Percentiles rank a stretch among this genome's conserved stretches.
Evolutionary conservation across 306 rosid genomes (phyloP).

Genomic region (Chamaecrista fasciculata): DNA sequence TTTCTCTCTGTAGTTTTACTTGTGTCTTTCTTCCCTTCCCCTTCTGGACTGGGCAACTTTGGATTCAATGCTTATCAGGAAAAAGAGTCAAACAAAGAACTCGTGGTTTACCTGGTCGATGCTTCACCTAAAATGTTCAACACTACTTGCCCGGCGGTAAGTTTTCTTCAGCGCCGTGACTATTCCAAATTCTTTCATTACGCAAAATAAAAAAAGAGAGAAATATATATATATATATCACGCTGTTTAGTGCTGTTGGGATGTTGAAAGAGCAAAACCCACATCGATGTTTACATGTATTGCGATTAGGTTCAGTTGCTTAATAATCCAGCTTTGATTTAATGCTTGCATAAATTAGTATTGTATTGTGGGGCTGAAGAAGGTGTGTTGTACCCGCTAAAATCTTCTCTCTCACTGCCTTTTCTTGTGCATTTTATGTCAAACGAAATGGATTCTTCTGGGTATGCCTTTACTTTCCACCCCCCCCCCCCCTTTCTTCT

Average conservation of each 20-base stretch:
- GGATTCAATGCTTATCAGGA: constrained; percentile 37
- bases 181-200: background rate
- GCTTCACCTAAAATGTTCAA: constrained; percentile 91
- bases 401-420: background rate
- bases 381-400: background rate
- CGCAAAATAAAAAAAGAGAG: background rate
- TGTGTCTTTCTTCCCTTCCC: background rate
- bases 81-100: constrained; percentile 62
- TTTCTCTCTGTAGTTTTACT: too few relatives aligned
- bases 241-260: background rate
- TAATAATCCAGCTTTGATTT: background rate
- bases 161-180: constrained; percentile 17
- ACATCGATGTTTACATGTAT: background rate
- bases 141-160: constrained; percentile 48
- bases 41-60: background rate
- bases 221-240: too few relatives aligned
- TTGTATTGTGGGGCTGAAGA: background rate
- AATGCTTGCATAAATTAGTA: background rate
- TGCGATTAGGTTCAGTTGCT: background rate
- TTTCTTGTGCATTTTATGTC: background rate
- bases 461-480: background rate
- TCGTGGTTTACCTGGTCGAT: constrained; percentile 73
- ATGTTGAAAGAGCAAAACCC: background rate
- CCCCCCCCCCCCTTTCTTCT: too few relatives aligned
- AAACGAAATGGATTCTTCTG: background rate